Base-by-base conservation (phyloP, 2,329 filamentous ascomycete species). In the Acrocalymma vagum region DNA sequence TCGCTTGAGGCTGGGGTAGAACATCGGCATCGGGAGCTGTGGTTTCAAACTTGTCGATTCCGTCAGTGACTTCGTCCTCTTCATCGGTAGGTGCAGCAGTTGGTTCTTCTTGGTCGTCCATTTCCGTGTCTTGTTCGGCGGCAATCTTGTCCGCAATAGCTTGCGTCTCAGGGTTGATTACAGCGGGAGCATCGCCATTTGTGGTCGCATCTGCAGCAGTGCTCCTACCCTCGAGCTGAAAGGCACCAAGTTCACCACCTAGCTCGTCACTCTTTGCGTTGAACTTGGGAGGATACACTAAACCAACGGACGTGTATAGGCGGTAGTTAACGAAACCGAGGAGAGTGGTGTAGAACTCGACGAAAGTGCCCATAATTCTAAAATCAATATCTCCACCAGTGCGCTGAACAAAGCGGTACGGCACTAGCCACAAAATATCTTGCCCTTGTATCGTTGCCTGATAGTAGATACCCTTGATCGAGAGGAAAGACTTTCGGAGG, bases 401-500 rank as follows among this genome's bases (percentile, higher is more conserved):
- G 57, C 89, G 82, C 78, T 99, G 94, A 65, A 97, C 96, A 74
- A 99, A 99, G 71, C 90, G 90, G 78, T 99, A 99, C 1, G 94
- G 94, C 9, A 96, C 93, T 25, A 99, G 80, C 94, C 94, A 99
- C 54, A 97, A 79, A 33, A 99, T 88, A 63, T 97, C 93, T 75
- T 99, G 92, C 32, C 94, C 94, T 71, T 96, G 90, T 48, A 99
- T 95, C 35, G 87, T 96, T 16, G 93, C 94, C 75, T 97, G 93
- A 74, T 97, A 99, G 78, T 99, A 99, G 63, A 99, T 97, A 48
- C 94, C 94, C 80, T 99, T 99, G 75, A 99, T 97, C 2, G 91
- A 96, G 53, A 99, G 76, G 77, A 99, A 99, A 0, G 92, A 96
- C 77, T 96, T 97, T 65, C 90, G 88, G 58, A 99, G 77, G 60